Base-by-base conservation (phyloP, 1,139 yeast species). In the Yamadazyma mexicana region DNA sequence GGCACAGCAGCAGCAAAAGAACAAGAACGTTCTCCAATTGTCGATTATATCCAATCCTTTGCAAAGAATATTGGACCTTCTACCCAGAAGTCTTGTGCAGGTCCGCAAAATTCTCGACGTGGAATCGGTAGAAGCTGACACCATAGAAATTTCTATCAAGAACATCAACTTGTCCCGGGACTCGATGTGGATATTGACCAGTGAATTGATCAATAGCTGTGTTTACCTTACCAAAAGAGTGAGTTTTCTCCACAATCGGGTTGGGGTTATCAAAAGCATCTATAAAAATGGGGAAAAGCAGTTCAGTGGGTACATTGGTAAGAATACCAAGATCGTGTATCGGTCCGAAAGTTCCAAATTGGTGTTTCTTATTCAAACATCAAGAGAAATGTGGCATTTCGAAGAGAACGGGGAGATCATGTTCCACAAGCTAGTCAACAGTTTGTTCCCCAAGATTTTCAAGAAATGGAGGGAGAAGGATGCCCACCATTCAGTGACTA, bases 341-440 rank as follows among this genome's bases (percentile, higher is more conserved):
- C 73, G 98, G 37, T 87, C 96, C 1, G 97, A 92, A 52, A 83
- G 96, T 34, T 95, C 98, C 1, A 79, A 87, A 42, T 66, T 91
- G 44, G 77, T 89, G 10, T 87, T 91, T 36, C 70, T 94, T 45
- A 81, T 94, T 38, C 98, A 94, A 58, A 79, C 91, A 49, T 87
- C 97, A 1, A 75, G 85, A 31, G 99, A 94, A 55, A 94, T 92
- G 97, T 94, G 98, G 95, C 89, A 91, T 57, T 94, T 94, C 60
- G 98, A 92, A 61, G 97, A 91, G 55, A 86, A 85, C 50, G 98
- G 98, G 0, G 98, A 91, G 55, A 86, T 91, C 37, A 79, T 88
- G 77, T 92, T 91, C 58, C 95, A 91, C 59, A 89, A 89, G 59
- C 79, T 94, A 52, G 88, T 94, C 37, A 91, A 92, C 58, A 87